Evolutionary conservation across 2,329 filamentous ascomycete species (phyloP).

Genomic region (Cercospora janseana): DNA sequence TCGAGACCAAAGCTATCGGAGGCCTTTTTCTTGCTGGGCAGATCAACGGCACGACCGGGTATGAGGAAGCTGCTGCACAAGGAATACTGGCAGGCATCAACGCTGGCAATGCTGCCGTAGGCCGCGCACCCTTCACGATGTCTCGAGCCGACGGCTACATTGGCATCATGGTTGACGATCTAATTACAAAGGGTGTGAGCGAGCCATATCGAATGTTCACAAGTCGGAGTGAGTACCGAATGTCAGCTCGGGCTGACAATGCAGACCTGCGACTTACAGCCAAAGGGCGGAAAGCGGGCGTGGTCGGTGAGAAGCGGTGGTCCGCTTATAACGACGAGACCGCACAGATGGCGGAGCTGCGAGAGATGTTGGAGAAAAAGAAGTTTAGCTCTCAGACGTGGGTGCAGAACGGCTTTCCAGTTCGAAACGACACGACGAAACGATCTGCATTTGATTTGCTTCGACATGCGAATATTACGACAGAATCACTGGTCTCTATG

Average conservation of each 20-base stretch:
- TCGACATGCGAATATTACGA: slow-evolving; percentile 60
- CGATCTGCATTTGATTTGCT: slow-evolving; percentile 79
- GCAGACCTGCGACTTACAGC: slow-evolving; percentile 83
- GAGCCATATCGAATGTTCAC: slow-evolving; percentile 99
- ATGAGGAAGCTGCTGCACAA: slow-evolving; percentile 94
- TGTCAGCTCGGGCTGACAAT: slow-evolving; percentile 89
- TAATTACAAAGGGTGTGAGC: slow-evolving; percentile 92
- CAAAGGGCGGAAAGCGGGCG: slow-evolving; percentile 71
- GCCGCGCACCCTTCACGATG: slow-evolving; percentile 64
- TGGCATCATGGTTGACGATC: slow-evolving; percentile 97
- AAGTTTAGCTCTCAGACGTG: slow-evolving; percentile 63
- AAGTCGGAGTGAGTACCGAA: slow-evolving; percentile 88
- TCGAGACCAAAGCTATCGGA: slow-evolving; percentile 88
- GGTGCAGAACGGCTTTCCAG: slow-evolving; percentile 66
- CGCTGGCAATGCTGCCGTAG: slow-evolving; percentile 74
- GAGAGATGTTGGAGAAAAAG: slow-evolving; percentile 57
- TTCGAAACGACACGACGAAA: slow-evolving; percentile 63
- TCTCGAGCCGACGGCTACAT: slow-evolving; percentile 90
- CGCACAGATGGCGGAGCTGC: slow-evolving; percentile 62
- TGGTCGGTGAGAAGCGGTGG: slow-evolving; percentile 81
- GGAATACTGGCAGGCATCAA: slow-evolving; percentile 92
- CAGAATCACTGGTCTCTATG: slow-evolving; percentile 56
- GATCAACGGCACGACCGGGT: slow-evolving; percentile 97
- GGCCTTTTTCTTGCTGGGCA: slow-evolving; percentile 92
- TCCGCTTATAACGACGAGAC: slow-evolving; percentile 62